Evolutionary conservation across 2,329 filamentous ascomycete genomes (phyloP).

Genomic region (Aspergillus sp.): DNA sequence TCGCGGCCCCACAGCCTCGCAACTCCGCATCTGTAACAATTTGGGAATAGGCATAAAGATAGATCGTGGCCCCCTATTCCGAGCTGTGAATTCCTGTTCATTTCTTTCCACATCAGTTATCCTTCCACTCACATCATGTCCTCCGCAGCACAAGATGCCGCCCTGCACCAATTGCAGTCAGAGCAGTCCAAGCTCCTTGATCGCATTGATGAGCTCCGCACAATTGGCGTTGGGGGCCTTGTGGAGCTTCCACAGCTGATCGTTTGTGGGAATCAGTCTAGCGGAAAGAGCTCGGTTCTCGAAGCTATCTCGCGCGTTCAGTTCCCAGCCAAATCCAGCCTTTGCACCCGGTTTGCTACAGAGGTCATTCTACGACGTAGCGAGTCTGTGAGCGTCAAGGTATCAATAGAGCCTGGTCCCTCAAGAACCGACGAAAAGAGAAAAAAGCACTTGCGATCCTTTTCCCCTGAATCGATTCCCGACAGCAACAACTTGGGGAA

Average conservation of each 20-base stretch:
- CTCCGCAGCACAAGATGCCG: background rate
- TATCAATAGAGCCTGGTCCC: slow-evolving; percentile 43
- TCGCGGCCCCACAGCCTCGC: background rate
- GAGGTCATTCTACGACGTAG: slow-evolving; percentile 56
- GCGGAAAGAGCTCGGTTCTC: slow-evolving; percentile 65
- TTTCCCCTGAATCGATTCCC: slow-evolving; percentile 13
- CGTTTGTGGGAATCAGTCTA: slow-evolving; percentile 61
- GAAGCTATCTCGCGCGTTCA: slow-evolving; percentile 63
- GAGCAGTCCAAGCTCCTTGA: slow-evolving; percentile 52
- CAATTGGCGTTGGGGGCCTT: slow-evolving; percentile 49
- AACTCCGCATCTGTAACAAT: too few species aligned
- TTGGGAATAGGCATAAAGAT: background rate
- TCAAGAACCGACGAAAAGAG: slow-evolving; percentile 17
- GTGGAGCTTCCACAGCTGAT: slow-evolving; percentile 56
- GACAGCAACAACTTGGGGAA: slow-evolving; percentile 35
- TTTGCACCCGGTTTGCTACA: slow-evolving; percentile 63
- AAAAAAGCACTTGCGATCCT: slow-evolving; percentile 5
- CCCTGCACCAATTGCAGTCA: slow-evolving; percentile 16
- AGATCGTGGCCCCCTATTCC: background rate
- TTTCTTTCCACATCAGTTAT: background rate
- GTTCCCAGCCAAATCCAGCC: slow-evolving; percentile 56
- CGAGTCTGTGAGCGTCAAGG: slow-evolving; percentile 35
- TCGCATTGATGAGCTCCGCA: slow-evolving; percentile 53
- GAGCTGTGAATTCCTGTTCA: background rate
- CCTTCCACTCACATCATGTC: background rate